Conservation (phyloP, 2,329 filamentous ascomycete species). For the Verticillium nubilum region DNA sequence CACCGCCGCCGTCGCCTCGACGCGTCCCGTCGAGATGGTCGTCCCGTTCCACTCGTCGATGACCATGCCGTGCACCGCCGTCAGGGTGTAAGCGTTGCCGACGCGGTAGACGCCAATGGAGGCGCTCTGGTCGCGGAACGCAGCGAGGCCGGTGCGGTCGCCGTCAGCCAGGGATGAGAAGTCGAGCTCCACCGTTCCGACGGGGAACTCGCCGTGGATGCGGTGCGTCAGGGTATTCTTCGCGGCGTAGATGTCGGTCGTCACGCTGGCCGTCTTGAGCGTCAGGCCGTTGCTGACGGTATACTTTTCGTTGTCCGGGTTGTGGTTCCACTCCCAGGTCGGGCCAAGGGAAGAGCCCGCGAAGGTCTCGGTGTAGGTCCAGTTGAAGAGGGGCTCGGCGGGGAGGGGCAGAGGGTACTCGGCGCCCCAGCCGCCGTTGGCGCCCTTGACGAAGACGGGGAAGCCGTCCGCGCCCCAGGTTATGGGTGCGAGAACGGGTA, state of each 20-base stretch:
- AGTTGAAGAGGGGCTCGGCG: slow-evolving; percentile 12
- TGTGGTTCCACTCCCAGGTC: slow-evolving; percentile 59
- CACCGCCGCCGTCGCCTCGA: slow-evolving; percentile 15
- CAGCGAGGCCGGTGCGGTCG: slow-evolving; percentile 44
- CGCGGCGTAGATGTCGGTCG: slow-evolving; percentile 41
- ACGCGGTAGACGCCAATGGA: slow-evolving; percentile 45
- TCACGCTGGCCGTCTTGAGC: slow-evolving; percentile 44
- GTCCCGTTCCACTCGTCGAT: slow-evolving; percentile 24
- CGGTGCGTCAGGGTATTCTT: slow-evolving; percentile 43
- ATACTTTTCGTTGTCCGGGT: slow-evolving; percentile 45
- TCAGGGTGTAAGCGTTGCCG: slow-evolving; percentile 20
- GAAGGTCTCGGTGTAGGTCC: slow-evolving; percentile 40
- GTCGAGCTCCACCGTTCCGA: slow-evolving; percentile 45
- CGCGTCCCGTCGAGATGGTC: slow-evolving; percentile 11
- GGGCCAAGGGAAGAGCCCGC: slow-evolving; percentile 30
- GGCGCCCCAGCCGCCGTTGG: slow-evolving; percentile 40
- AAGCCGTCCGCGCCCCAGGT: slow-evolving; percentile 47
- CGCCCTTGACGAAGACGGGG: slow-evolving; percentile 34
- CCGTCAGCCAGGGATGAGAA: slow-evolving; percentile 42
- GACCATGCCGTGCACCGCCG: slow-evolving; percentile 30
- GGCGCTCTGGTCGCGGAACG: slow-evolving; percentile 47
- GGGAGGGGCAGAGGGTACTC: slow-evolving; percentile 33
- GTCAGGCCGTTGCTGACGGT: slow-evolving; percentile 36
- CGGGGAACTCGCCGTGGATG: slow-evolving; percentile 37
- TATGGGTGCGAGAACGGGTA: slow-evolving; percentile 52